Evolutionary conservation across 2,329 filamentous ascomycete species (phyloP).

Genomic region (Sclerotinia trifoliorum): DNA sequence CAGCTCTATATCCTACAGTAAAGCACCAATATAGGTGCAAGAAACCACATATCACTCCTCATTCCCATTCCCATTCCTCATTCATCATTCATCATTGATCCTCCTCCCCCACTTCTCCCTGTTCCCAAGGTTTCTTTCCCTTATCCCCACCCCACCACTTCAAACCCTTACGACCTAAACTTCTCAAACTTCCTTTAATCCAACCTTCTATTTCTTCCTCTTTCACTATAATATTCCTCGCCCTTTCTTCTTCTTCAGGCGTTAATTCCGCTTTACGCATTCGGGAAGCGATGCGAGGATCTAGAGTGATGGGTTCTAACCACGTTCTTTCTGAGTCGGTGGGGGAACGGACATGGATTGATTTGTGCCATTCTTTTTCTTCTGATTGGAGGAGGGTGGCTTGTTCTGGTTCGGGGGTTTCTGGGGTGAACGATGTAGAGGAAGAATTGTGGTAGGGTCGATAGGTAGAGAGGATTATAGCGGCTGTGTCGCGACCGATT

Average conservation of each 20-base stretch:
- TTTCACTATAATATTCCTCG: conserved; percentile 59
- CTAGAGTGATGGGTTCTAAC: conserved; percentile 71
- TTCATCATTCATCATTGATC: conserved; percentile 24
- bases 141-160: conserved; percentile 29
- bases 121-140: conserved; percentile 14
- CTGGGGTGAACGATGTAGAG: conserved; percentile 37
- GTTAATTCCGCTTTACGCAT: conserved; percentile 78
- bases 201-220: conserved; percentile 70
- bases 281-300: conserved; percentile 69
- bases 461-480: conserved; percentile 67
- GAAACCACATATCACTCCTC: too few species aligned
- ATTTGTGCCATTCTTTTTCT: conserved; percentile 82
- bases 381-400: conserved; percentile 64
- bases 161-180: conserved; percentile 43
- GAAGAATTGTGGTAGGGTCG: conserved; percentile 48
- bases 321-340: conserved; percentile 68
- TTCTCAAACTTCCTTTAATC: conserved; percentile 59
- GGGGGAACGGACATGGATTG: conserved; percentile 55
- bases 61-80: neutral
- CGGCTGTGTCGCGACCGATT: conserved; percentile 83
- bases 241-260: conserved; percentile 67
- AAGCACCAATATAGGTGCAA: too few species aligned
- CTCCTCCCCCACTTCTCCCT: conserved; percentile 17
- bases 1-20: conserved; percentile 2
- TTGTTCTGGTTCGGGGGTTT: conserved; percentile 53